phyloP scores from a whole-genome alignment of 768 basidiomycete species.

The Phlegmacium glaucopus region DNA sequence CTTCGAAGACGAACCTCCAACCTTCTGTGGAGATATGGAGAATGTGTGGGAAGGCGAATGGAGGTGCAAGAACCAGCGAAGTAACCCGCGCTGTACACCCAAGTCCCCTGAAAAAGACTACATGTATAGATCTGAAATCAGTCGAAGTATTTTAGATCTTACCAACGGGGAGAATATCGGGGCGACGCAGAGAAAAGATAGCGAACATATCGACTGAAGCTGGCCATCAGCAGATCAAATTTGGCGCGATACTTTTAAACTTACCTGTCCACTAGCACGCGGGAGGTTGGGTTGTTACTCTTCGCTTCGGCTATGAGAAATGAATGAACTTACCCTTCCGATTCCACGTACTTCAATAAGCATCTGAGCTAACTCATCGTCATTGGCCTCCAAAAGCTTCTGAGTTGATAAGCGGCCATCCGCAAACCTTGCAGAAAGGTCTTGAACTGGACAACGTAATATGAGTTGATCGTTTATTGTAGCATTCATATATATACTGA shows the following conservation, averaged over 20 bases:
- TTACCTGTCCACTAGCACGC: constrained; percentile 56
- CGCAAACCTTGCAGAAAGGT: constrained; percentile 75
- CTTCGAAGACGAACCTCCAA: constrained; percentile 19
- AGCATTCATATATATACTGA: constrained; percentile 29
- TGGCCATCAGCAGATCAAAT: constrained; percentile 1
- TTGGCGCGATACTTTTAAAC: constrained; percentile 2
- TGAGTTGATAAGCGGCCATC: constrained; percentile 76
- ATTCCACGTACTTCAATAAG: constrained; percentile 79
- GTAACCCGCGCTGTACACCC: constrained; percentile 74
- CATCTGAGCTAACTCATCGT: constrained; percentile 74
- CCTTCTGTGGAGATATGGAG: constrained; percentile 50
- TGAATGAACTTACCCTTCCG: constrained; percentile 50
- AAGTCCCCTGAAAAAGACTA: constrained; percentile 57
- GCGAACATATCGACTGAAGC: constrained; percentile 85
- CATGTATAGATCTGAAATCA: background rate
- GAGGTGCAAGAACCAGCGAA: constrained; percentile 64
- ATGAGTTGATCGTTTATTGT: constrained; percentile 1
- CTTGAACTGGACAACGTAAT: constrained; percentile 51
- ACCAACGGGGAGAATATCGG: constrained; percentile 64
- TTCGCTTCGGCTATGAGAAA: background rate
- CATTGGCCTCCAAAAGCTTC: constrained; percentile 65
- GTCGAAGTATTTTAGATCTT: background rate
- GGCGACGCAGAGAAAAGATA: constrained; percentile 82
- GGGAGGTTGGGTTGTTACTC: too few relatives aligned
- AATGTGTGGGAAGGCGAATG: constrained; percentile 51